Conservation (phyloP, 108 stramenopile species). For the Parmales sp. region DNA sequence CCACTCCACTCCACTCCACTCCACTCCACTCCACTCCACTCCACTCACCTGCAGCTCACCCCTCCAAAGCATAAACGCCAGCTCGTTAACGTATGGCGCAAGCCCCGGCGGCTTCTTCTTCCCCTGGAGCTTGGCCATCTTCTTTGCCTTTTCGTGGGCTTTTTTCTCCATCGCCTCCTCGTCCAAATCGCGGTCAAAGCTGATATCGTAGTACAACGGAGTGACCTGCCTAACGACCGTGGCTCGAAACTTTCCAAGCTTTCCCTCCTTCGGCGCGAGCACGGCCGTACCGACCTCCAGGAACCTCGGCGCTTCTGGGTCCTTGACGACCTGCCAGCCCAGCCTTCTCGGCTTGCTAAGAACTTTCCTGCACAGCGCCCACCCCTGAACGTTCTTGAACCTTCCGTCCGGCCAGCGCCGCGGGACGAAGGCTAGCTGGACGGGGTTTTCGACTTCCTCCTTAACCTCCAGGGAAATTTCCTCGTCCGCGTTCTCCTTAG, state of each 20-base stretch:
- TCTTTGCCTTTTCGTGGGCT: background rate
- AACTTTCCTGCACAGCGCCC: background rate
- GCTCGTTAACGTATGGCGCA: too few relatives aligned
- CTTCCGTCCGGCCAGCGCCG: background rate
- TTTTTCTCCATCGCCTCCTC: too few relatives aligned
- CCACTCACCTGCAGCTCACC: too few relatives aligned
- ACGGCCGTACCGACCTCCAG: background rate
- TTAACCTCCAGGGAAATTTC: background rate
- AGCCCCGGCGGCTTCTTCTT: too few relatives aligned
- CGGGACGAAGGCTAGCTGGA: slow-evolving; percentile 4
- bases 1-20: too few relatives aligned
- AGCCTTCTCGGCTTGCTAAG: background rate
- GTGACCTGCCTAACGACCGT: slow-evolving; percentile 1
- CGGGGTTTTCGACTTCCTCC: background rate
- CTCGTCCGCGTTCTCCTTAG: background rate
- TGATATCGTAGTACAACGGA: slow-evolving; percentile 8
- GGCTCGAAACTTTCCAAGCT: background rate
- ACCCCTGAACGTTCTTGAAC: slow-evolving; percentile 7
- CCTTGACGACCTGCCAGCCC: slow-evolving; percentile 14
- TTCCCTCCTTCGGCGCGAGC: background rate
- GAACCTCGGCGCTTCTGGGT: background rate
- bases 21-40: too few relatives aligned
- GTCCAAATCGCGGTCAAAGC: background rate
- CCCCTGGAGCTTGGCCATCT: background rate
- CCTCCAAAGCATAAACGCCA: too few relatives aligned